Conservation (phyloP, 2,329 filamentous ascomycete genomes). For the Triangularia setosa region DNA sequence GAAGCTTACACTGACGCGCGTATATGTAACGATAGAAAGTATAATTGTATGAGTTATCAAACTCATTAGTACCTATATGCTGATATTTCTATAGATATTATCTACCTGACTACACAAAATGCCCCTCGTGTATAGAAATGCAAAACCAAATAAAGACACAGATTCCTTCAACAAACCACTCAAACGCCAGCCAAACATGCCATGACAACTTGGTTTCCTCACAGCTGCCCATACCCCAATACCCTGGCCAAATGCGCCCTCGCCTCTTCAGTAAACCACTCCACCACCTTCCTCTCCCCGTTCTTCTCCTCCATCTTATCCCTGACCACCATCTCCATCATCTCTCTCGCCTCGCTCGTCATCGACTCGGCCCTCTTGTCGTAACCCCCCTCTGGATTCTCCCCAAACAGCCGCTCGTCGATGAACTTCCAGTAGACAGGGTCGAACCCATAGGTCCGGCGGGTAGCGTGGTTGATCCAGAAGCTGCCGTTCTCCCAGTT, state of each 20-base stretch:
- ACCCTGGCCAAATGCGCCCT: constrained; percentile 18
- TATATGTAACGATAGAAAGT: too few relatives aligned
- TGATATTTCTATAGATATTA: too few relatives aligned
- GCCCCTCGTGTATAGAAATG: too few relatives aligned
- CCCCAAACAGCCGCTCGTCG: constrained; percentile 19
- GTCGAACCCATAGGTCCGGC: constrained; percentile 15
- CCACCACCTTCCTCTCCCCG: constrained; percentile 1
- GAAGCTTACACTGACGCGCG: too few relatives aligned
- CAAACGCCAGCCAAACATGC: background rate
- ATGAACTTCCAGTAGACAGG: constrained; percentile 18
- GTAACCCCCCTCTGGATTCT: constrained; percentile 7
- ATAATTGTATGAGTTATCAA: too few relatives aligned
- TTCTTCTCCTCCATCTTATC: constrained; percentile 7
- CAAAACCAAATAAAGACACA: too few relatives aligned
- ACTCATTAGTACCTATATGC: too few relatives aligned
- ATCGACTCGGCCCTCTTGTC: constrained; percentile 8
- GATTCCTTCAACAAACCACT: background rate
- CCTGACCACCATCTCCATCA: constrained; percentile 9
- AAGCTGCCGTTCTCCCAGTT: constrained; percentile 21
- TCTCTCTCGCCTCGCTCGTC: constrained; percentile 1
- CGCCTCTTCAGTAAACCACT: constrained; percentile 5
- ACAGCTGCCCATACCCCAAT: background rate
- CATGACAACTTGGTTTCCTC: background rate
- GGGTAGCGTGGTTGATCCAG: constrained; percentile 19
- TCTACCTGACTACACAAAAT: too few relatives aligned